Conservation (phyloP, 441 rosid species). For the Euphorbia celastroides region DNA sequence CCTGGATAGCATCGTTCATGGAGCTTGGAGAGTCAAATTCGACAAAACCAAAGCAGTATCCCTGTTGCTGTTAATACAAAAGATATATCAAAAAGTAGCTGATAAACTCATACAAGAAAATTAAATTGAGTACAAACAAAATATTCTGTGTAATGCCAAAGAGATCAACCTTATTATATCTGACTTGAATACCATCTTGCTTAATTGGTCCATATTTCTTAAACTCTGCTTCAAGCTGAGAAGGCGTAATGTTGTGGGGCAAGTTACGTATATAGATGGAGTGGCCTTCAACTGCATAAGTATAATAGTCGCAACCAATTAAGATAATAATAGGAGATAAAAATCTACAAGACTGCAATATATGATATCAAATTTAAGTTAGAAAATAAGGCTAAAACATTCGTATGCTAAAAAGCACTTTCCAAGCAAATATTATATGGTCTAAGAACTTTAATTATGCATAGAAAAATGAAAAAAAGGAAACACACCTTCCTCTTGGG, state of each 20-base stretch:
- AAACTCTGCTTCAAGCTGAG: constrained; percentile 47
- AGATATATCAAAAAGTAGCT: constrained; percentile 4
- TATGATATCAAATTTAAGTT: not conserved
- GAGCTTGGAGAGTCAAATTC: constrained; percentile 49
- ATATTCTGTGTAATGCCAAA: constrained; percentile 5
- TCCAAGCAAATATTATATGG: not conserved
- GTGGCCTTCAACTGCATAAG: constrained; percentile 42
- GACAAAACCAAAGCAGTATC: constrained; percentile 58
- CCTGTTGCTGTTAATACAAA: constrained; percentile 36
- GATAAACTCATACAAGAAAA: constrained; percentile 18
- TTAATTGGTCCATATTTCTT: constrained; percentile 61
- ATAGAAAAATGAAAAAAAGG: not conserved
- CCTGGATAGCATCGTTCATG: constrained; percentile 50
- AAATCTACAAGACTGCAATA: not conserved
- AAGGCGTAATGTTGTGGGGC: constrained; percentile 34
- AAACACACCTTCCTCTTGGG: constrained; percentile 42
- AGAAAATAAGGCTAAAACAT: not conserved
- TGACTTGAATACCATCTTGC: constrained; percentile 51
- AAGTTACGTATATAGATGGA: constrained; percentile 54
- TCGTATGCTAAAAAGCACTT: constrained; percentile 4
- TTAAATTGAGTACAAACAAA: constrained; percentile 4
- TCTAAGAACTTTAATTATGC: not conserved
- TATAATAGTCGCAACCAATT: constrained; percentile 13
- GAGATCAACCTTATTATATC: constrained; percentile 42
- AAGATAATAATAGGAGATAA: not conserved